These are phyloP conservation scores for Alternaria sp. DNA, from an alignment of 2,329 filamentous ascomycete genomes.

Conservation along the genomic window DNA sequence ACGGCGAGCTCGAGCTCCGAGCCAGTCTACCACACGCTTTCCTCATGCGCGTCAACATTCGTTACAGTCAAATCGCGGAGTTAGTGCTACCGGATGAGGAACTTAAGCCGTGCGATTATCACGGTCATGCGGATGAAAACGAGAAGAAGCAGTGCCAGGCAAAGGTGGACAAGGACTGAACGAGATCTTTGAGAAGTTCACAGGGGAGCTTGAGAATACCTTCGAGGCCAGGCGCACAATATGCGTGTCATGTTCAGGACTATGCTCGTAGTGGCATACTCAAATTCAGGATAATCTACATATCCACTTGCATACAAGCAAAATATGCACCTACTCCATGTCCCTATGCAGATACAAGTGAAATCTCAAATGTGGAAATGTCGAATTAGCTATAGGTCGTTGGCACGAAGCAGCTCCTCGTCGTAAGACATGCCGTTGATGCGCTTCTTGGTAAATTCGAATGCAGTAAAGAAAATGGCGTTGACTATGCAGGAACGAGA, in stretches of 20 bases:
- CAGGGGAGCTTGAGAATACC: not conserved
- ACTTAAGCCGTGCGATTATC: constrained; percentile 6
- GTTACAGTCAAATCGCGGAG: not conserved
- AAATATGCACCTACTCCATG: constrained; percentile 27
- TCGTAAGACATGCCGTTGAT: constrained; percentile 54
- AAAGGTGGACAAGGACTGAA: not conserved
- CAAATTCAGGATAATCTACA: constrained; percentile 16
- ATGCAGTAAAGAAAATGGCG: constrained; percentile 87
- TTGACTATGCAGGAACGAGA: constrained; percentile 81
- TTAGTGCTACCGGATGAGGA: no score
- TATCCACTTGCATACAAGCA: constrained; percentile 7
- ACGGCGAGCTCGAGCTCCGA: not conserved
- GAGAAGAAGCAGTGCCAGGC: not conserved
- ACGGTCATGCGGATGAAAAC: not conserved
- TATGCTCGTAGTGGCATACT: constrained; percentile 16
- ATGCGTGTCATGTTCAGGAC: constrained; percentile 13
- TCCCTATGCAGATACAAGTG: constrained; percentile 27
- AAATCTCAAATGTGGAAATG: not conserved
- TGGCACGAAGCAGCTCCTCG: constrained; percentile 42
- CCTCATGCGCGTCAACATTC: constrained; percentile 3
- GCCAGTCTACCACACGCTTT: not conserved
- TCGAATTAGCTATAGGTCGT: constrained; percentile 22
- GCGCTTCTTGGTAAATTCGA: constrained; percentile 76
- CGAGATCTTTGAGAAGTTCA: not conserved
- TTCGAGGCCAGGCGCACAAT: not conserved